Evolutionary conservation across 176 grass and related monocot species (phyloP).

Genomic region (Raddia distichophylla): DNA sequence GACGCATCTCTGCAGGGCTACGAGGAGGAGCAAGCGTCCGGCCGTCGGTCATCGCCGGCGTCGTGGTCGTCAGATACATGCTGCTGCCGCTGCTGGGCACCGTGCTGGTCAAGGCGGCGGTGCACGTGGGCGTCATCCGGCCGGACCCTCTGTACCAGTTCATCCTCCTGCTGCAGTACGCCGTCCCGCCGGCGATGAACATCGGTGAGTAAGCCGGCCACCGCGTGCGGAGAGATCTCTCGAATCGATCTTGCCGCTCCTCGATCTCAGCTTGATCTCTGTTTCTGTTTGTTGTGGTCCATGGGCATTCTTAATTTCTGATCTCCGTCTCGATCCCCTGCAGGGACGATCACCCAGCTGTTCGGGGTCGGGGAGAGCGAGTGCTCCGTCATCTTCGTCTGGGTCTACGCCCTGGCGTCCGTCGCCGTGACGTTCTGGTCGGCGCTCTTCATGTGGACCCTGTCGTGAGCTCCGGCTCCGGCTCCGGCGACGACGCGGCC

Average conservation of each 20-base stretch:
- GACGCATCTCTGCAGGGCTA: constrained; percentile 44
- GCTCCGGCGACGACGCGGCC: too few relatives aligned
- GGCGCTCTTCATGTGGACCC: constrained; percentile 81
- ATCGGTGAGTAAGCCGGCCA: constrained; percentile 47
- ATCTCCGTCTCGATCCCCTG: too few relatives aligned
- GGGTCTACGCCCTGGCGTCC: constrained; percentile 73
- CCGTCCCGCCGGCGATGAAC: constrained; percentile 87
- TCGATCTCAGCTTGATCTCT: too few relatives aligned
- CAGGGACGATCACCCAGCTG: constrained; percentile 86
- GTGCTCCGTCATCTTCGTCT: constrained; percentile 90
- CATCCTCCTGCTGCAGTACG: constrained; percentile 83
- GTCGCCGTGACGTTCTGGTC: constrained; percentile 85
- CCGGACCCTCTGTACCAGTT: constrained; percentile 86
- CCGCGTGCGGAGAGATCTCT: too few relatives aligned
- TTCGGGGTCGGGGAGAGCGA: constrained; percentile 79
- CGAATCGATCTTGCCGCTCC: too few relatives aligned
- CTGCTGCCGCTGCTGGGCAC: constrained; percentile 66
- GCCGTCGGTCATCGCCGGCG: constrained; percentile 54
- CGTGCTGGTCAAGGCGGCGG: constrained; percentile 56
- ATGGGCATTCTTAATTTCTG: too few relatives aligned
- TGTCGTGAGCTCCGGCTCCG: constrained; percentile 36
- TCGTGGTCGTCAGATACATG: constrained; percentile 69
- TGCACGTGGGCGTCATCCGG: constrained; percentile 58
- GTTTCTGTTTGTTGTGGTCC: too few relatives aligned
- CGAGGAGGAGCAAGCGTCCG: constrained; percentile 52